Percentiles rank a stretch among this genome's conserved stretches.
These are phyloP conservation scores for Bacterosira constricta DNA, from an alignment of 108 stramenopile species.

Conservation along the genomic window DNA sequence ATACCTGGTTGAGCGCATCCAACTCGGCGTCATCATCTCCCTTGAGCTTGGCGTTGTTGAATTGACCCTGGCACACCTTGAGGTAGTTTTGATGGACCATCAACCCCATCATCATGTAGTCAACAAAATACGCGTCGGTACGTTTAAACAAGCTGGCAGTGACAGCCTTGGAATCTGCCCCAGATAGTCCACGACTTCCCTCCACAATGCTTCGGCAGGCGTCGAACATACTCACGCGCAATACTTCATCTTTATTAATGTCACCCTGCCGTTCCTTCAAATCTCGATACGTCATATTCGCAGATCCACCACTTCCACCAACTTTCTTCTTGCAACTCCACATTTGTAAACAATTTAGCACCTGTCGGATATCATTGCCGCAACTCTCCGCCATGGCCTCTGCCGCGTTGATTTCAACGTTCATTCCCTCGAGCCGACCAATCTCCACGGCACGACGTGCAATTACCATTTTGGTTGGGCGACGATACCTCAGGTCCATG, in stretches of 20 bases:
- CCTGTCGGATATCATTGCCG: constrained; percentile 97
- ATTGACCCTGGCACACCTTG: constrained; percentile 63
- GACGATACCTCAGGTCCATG: constrained; percentile 87
- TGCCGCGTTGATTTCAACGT: constrained; percentile 88
- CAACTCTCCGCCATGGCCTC: constrained; percentile 94
- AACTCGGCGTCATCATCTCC: constrained; percentile 54
- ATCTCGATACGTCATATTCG: constrained; percentile 75
- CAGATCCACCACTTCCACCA: constrained; percentile 5
- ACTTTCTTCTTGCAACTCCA: constrained; percentile 77
- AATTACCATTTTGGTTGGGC: constrained; percentile 82
- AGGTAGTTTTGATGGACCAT: constrained; percentile 94
- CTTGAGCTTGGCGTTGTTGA: constrained; percentile 45
- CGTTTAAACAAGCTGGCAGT: constrained; percentile 73
- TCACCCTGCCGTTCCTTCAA: constrained; percentile 71
- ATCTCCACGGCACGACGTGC: constrained; percentile 82
- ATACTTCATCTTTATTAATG: constrained; percentile 89
- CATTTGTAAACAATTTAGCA: constrained; percentile 95
- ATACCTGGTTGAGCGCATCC: constrained; percentile 63
- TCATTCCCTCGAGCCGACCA: constrained; percentile 82
- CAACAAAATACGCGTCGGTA: constrained; percentile 94
- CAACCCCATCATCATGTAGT: constrained; percentile 94
- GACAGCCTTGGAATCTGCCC: constrained; percentile 60
- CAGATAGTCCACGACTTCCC: constrained; percentile 65
- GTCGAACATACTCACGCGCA: constrained; percentile 92
- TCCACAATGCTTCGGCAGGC: constrained; percentile 83